Conservation (phyloP, 2,329 filamentous ascomycete genomes). For the Aureobasidium sp. region DNA sequence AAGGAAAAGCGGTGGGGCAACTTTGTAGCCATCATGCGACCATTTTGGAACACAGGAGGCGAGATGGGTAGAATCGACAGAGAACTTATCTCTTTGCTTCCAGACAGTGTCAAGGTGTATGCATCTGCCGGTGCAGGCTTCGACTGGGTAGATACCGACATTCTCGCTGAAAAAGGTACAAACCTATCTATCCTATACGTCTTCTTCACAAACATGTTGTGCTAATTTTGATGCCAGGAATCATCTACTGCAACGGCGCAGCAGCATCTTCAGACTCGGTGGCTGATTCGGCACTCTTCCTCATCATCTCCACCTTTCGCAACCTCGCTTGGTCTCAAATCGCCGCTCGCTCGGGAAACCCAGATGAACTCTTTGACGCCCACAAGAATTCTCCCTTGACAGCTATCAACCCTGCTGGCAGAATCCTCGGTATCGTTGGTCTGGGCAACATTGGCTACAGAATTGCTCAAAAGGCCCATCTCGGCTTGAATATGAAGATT, state of each 20-base stretch:
- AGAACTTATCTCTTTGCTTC: constrained; percentile 49
- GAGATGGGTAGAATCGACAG: constrained; percentile 58
- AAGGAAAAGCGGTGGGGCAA: constrained; percentile 33
- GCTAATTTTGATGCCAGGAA: constrained; percentile 31
- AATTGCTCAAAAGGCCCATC: constrained; percentile 50
- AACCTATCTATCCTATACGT: neutral
- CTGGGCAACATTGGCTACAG: constrained; percentile 48
- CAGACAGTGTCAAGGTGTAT: constrained; percentile 47
- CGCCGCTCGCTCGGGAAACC: constrained; percentile 43
- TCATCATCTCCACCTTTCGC: constrained; percentile 62
- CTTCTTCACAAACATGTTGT: no score
- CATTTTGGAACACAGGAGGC: constrained; percentile 57
- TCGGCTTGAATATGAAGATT: constrained; percentile 59
- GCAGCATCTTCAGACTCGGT: constrained; percentile 64
- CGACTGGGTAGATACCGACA: constrained; percentile 54
- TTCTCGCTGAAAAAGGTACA: constrained; percentile 45
- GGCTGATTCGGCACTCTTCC: constrained; percentile 61
- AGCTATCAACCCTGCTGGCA: constrained; percentile 55
- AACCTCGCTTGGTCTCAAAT: constrained; percentile 56
- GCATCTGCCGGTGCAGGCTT: constrained; percentile 55
- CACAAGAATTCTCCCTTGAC: constrained; percentile 52
- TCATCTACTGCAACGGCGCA: constrained; percentile 66
- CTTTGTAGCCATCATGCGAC: constrained; percentile 44
- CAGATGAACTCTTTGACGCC: constrained; percentile 46
- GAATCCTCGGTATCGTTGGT: constrained; percentile 58